These are phyloP conservation scores for Exophiala sideris DNA, from an alignment of 2,329 filamentous ascomycete species.

Conservation along the genomic window DNA sequence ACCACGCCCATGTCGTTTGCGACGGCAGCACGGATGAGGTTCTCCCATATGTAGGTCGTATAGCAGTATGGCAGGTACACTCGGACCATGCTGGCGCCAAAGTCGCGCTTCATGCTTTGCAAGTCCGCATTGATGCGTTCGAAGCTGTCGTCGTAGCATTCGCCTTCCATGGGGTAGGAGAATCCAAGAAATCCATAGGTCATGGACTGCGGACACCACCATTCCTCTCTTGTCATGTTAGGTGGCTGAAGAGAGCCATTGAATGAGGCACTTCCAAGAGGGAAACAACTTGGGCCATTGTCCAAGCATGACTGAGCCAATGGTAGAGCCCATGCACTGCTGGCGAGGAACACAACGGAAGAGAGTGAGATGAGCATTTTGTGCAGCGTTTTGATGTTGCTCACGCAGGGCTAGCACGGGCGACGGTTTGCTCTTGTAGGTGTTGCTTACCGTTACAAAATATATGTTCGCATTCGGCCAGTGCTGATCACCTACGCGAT, in stretches of 20 bases:
- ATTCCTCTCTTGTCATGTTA: conserved; percentile 5
- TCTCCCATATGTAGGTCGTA: conserved; percentile 14
- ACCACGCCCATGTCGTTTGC: conserved; percentile 10
- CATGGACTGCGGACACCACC: conserved; percentile 14
- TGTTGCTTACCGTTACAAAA: no score
- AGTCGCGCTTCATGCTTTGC: conserved; percentile 9
- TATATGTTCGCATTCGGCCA: no score
- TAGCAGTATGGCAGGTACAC: conserved; percentile 11
- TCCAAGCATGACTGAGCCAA: background rate
- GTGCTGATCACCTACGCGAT: no score
- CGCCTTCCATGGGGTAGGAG: conserved; percentile 12
- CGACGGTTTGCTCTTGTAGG: no score
- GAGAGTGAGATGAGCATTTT: background rate
- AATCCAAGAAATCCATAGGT: conserved; percentile 10
- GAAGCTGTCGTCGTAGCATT: conserved; percentile 11
- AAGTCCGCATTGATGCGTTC: conserved; percentile 11
- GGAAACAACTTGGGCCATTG: conserved; percentile 7
- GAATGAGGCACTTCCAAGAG: conserved; percentile 10
- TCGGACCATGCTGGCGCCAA: conserved; percentile 7
- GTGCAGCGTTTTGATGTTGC: no score
- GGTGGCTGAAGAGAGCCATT: conserved; percentile 6
- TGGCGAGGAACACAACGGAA: background rate
- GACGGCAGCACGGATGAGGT: conserved; percentile 6
- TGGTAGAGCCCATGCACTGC: conserved; percentile 3
- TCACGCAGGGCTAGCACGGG: no score